A percentile compares a stretch with the other conserved stretches of the same genome.
These are phyloP conservation scores for Myxozyma neglecta DNA, from an alignment of 805 yeast genomes.

Conservation along the genomic window DNA sequence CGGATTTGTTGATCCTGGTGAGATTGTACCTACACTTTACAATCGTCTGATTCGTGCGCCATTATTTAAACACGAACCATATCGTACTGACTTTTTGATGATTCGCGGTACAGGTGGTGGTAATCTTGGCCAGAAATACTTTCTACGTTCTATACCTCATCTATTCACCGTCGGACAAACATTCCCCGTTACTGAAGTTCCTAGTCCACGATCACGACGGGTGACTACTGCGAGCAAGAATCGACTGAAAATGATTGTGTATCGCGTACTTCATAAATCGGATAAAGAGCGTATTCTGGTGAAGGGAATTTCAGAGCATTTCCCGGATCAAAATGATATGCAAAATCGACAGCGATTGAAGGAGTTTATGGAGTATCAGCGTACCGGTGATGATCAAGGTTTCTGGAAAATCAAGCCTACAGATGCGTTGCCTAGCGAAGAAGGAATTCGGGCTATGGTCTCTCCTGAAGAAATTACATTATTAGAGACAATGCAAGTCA, in stretches of 20 bases:
- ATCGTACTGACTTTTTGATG: slow-evolving; percentile 76
- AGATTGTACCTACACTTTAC: slow-evolving; percentile 88
- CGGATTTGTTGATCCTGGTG: slow-evolving; percentile 94
- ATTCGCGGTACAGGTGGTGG: slow-evolving; percentile 74
- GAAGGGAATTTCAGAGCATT: slow-evolving; percentile 84
- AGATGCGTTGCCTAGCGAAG: slow-evolving; percentile 70
- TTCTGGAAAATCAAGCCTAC: slow-evolving; percentile 82
- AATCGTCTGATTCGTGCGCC: slow-evolving; percentile 93
- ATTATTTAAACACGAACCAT: slow-evolving; percentile 78
- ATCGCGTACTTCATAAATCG: slow-evolving; percentile 74
- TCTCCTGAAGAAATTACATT: slow-evolving; percentile 88
- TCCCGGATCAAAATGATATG: slow-evolving; percentile 97
- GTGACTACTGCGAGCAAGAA: slow-evolving; percentile 91
- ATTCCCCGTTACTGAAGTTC: slow-evolving; percentile 90
- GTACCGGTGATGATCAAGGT: slow-evolving; percentile 92
- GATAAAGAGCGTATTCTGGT: slow-evolving; percentile 75
- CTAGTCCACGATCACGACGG: slow-evolving; percentile 96
- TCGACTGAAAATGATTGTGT: slow-evolving; percentile 90
- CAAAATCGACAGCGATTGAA: slow-evolving; percentile 93
- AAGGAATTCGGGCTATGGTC: slow-evolving; percentile 75
- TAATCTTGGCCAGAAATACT: slow-evolving; percentile 61
- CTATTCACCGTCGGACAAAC: slow-evolving; percentile 88
- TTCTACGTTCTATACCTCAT: slow-evolving; percentile 64
- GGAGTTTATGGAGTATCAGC: slow-evolving; percentile 96
- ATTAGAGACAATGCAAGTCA: slow-evolving; percentile 88